phyloP scores from a whole-genome alignment of 495 filamentous ascomycete genomes.

The Chaetomium fimeti region DNA sequence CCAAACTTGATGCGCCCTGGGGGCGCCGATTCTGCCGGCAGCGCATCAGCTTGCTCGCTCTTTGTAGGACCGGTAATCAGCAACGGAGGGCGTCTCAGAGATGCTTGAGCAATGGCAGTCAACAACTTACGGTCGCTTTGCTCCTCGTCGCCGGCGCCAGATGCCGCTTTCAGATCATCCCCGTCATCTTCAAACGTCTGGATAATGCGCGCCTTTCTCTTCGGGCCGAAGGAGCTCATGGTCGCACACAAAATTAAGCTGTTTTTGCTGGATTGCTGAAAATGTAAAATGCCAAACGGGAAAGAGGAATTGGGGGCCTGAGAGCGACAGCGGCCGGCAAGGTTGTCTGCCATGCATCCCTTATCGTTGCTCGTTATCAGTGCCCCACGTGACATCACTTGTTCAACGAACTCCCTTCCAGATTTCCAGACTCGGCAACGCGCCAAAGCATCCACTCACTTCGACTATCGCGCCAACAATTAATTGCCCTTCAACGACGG shows the following conservation, averaged over 20 bases:
- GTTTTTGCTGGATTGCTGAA: neutral
- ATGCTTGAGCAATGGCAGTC: slow-evolving; percentile 1
- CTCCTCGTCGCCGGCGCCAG: slow-evolving; percentile 35
- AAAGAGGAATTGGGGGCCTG: neutral
- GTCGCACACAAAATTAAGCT: neutral
- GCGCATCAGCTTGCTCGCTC: slow-evolving; percentile 42
- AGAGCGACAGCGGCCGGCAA: neutral
- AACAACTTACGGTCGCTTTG: slow-evolving; percentile 39
- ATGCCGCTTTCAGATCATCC: slow-evolving; percentile 22
- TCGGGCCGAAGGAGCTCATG: slow-evolving; percentile 65
- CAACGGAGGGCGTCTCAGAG: slow-evolving; percentile 26
- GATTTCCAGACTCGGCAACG: slow-evolving; percentile 4
- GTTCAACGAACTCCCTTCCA: too few relatives aligned
- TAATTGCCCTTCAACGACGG: slow-evolving; percentile 15
- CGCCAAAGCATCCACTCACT: slow-evolving; percentile 15
- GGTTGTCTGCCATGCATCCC: neutral
- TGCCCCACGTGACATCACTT: slow-evolving; percentile 25
- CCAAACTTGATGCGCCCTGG: slow-evolving; percentile 45
- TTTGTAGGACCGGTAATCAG: slow-evolving; percentile 32
- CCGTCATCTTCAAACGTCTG: slow-evolving; percentile 62
- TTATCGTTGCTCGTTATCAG: slow-evolving; percentile 22
- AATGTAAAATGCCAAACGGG: neutral
- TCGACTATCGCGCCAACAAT: slow-evolving; percentile 18
- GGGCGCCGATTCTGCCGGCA: slow-evolving; percentile 33
- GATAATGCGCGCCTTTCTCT: slow-evolving; percentile 73